Base-by-base conservation (phyloP, 2,329 filamentous ascomycete species). In the Pseudonectria buxi region DNA sequence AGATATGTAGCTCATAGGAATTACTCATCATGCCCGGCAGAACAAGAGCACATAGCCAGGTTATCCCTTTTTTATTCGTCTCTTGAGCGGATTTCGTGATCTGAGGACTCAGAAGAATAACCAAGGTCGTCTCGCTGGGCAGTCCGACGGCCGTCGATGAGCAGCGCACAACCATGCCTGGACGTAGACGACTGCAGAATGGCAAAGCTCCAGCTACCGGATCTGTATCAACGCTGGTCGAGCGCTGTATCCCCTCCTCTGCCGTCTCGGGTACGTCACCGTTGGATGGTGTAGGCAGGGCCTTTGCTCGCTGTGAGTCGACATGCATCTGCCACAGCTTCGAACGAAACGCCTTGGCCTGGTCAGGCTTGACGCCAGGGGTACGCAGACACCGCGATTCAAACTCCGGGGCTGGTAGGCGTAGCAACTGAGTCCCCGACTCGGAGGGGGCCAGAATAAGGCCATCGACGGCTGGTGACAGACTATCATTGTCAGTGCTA, bases 241-340 rank as follows among this genome's bases (percentile, higher is more conserved):
- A 32, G 15, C 36, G 16, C 37, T 36, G 28, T 7, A 31, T 18
- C 24, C 31, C 2, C 45, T 30, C 2, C 35, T n/a, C 37, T 13
- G 37, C 28, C 7, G 35, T 26, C 7, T 35, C 39, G 6, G 26
- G 24, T 10, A n/a, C 13, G 12, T 36, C 28, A 10, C 24, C 22
- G 7, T 31, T 14, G 6, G 30, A n/a, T 13, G 33, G 34, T 15
- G 39, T 13, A 1, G 28, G n/a, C 25, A 22, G 13, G 4, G 10
- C 14, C 13, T 33, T 22, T 27, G 24, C 36, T 7, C 42, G 47
- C 18, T 55, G 53, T 1, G 63, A 64, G 37, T 69, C 64, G 9
- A 67, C 47, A 30, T 68, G 64, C 26, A 65, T 37, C 13, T 54
- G 50, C 66, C 65, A 69, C 1, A 69, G 47, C 38, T 68, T 69